Conservation (phyloP, 2,329 filamentous ascomycete genomes). For the Ceratocystis smalleyi region DNA sequence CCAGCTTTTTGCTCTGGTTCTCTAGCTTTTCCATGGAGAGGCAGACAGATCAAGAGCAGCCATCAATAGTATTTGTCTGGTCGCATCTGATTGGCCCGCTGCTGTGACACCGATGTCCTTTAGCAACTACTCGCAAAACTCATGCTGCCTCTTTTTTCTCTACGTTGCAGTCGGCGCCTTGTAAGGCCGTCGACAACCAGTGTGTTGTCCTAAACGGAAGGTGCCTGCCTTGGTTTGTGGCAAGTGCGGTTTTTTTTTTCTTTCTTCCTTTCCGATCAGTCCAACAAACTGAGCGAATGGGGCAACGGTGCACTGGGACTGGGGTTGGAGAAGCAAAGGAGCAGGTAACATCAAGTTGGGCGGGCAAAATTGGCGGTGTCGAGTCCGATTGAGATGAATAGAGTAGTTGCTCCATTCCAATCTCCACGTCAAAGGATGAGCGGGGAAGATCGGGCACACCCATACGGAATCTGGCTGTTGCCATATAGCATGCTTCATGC, state of each 20-base stretch:
- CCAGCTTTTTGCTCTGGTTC: background rate
- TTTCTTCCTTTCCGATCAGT: background rate
- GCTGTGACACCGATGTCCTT: background rate
- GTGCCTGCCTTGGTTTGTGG: background rate
- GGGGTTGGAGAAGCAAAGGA: background rate
- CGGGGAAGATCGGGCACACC: background rate
- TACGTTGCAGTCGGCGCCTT: background rate
- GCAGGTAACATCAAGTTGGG: background rate
- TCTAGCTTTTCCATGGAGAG: background rate
- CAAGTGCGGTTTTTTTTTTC: background rate
- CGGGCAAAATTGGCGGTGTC: background rate
- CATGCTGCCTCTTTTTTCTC: background rate
- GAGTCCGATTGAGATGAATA: background rate
- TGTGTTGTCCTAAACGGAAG: background rate
- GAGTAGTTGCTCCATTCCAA: background rate
- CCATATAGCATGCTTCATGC: background rate
- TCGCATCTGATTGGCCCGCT: background rate
- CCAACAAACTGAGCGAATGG: background rate
- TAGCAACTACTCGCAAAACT: background rate
- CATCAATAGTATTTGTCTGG: background rate
- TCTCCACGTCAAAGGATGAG: background rate
- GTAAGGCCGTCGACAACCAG: background rate
- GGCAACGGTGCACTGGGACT: background rate
- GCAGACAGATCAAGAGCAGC: background rate
- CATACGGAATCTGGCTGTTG: background rate